Conservation (phyloP, 139 green algal species). For the Trebouxia sp. region DNA sequence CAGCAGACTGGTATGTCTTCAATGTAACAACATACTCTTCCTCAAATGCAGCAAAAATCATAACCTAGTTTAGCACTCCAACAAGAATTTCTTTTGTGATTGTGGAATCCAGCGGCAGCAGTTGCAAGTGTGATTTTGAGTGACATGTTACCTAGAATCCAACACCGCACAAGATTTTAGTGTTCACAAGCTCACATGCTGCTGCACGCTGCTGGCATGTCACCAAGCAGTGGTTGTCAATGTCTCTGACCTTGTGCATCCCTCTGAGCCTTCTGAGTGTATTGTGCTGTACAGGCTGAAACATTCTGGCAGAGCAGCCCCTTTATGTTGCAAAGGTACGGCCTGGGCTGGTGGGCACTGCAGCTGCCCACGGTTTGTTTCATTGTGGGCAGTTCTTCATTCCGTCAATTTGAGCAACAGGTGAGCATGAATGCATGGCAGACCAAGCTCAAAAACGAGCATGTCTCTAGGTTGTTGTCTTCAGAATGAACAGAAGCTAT, state of each 20-base stretch:
- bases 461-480: slow-evolving; percentile 17
- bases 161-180: not conserved
- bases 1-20: not conserved
- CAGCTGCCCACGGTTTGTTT: slow-evolving; percentile 20
- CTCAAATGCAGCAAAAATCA: not conserved
- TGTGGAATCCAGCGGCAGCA: not conserved
- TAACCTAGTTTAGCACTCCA: not conserved
- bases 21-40: slow-evolving; percentile 20
- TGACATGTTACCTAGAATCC: slow-evolving; percentile 2
- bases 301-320: slow-evolving; percentile 28
- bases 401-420: slow-evolving; percentile 22
- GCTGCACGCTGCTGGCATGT: slow-evolving; percentile 11
- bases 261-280: slow-evolving; percentile 18
- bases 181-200: slow-evolving; percentile 18
- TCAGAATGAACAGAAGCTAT: slow-evolving; percentile 17
- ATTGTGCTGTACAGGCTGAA: slow-evolving; percentile 25
- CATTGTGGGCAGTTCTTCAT: slow-evolving; percentile 19
- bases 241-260: slow-evolving; percentile 25
- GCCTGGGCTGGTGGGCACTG: slow-evolving; percentile 27
- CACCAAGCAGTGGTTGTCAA: slow-evolving; percentile 9
- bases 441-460: not conserved
- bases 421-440: slow-evolving; percentile 23
- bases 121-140: not conserved
- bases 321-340: slow-evolving; percentile 31
- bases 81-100: slow-evolving; percentile 12